These are phyloP conservation scores for Salix viminalis DNA, from an alignment of 345 rosid species.

Conservation along the genomic window DNA sequence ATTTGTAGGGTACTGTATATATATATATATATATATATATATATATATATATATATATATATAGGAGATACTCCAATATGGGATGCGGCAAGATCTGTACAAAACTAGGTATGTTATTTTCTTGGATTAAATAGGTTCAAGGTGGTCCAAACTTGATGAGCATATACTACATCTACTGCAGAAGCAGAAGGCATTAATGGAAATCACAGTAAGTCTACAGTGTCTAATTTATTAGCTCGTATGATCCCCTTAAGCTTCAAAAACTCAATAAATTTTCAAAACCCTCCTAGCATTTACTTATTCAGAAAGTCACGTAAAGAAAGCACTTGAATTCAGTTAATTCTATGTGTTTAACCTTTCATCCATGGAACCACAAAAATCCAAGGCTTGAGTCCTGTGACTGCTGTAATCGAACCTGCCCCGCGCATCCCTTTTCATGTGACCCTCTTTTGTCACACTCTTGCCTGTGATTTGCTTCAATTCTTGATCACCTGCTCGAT, in stretches of 20 bases:
- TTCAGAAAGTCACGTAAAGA: slow-evolving; percentile 40
- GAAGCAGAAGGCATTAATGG: slow-evolving; percentile 28
- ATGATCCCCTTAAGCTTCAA: not conserved
- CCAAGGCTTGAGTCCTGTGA: slow-evolving; percentile 31
- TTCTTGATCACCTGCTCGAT: slow-evolving; percentile 18
- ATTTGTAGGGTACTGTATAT: too few species aligned
- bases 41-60: too few species aligned
- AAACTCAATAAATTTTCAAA: slow-evolving; percentile 10
- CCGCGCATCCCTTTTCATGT: slow-evolving; percentile 47
- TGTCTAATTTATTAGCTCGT: slow-evolving; percentile 20
- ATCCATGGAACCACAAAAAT: slow-evolving; percentile 13
- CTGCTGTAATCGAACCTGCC: slow-evolving; percentile 3
- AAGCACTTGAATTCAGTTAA: slow-evolving; percentile 28
- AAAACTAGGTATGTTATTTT: not conserved
- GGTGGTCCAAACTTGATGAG: not conserved
- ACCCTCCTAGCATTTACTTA: slow-evolving; percentile 19
- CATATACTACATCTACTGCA: not conserved
- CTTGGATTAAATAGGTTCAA: not conserved
- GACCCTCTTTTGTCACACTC: slow-evolving; percentile 35
- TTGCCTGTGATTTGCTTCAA: slow-evolving; percentile 83
- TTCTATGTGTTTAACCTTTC: not conserved
- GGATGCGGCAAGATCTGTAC: not conserved
- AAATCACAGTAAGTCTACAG: slow-evolving; percentile 36
- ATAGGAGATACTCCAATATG: too few species aligned
- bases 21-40: too few species aligned